Conservation (phyloP, 257 asterid species). For the Phtheirospermum japonicum region DNA sequence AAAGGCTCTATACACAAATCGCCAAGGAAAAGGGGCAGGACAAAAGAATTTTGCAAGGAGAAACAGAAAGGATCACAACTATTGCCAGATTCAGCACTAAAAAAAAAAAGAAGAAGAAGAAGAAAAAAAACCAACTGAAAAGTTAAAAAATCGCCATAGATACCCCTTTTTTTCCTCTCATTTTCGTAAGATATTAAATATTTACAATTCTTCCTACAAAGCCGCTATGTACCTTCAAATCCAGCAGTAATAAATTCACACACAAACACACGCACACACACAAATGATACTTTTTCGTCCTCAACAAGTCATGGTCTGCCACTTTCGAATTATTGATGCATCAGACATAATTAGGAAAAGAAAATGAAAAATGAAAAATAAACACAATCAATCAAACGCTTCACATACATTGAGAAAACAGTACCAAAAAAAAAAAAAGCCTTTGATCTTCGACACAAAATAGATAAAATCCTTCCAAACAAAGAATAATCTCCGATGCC, state of each 20-base stretch:
- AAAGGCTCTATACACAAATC: too few species aligned
- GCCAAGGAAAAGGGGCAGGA: too few species aligned
- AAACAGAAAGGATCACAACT: background rate
- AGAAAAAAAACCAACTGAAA: too few species aligned
- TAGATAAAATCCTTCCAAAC: background rate
- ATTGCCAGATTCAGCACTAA: background rate
- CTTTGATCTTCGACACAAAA: conserved; percentile 8
- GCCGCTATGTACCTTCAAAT: background rate
- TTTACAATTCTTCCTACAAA: background rate
- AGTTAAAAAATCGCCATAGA: too few species aligned
- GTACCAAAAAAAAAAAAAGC: background rate
- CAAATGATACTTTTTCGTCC: background rate
- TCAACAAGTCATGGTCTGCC: background rate
- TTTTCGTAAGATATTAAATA: background rate
- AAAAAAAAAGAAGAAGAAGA: background rate
- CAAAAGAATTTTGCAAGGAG: too few species aligned
- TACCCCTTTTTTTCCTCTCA: background rate
- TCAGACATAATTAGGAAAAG: background rate
- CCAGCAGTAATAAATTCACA: background rate
- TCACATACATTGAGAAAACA: background rate
- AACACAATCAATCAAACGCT: background rate
- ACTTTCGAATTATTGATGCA: too few species aligned
- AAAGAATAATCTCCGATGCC: background rate
- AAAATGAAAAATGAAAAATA: too few species aligned
- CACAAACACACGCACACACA: background rate